phyloP scores from a whole-genome alignment of 1,139 yeast species.

The Protomyces gravidus region DNA sequence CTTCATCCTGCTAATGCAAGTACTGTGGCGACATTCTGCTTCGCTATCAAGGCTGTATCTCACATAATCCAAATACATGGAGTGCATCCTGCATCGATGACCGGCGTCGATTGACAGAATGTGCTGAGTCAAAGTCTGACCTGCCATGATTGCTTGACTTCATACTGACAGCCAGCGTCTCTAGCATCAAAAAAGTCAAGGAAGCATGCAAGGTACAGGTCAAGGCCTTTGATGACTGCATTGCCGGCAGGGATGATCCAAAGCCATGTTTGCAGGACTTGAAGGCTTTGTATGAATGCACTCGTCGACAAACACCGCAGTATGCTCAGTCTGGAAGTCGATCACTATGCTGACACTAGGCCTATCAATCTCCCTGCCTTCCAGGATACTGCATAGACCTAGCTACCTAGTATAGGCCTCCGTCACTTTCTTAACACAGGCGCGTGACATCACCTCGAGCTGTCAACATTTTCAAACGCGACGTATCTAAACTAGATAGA shows the following conservation, averaged over 20 bases:
- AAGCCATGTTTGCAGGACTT: conserved; percentile 13
- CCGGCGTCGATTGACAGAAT: conserved; percentile 19
- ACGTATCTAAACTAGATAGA: too few relatives aligned
- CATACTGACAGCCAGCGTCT: conserved; percentile 1
- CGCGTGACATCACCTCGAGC: not conserved
- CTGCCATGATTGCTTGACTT: not conserved
- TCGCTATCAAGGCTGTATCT: conserved; percentile 12
- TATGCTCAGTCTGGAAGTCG: not conserved
- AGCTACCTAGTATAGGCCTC: too few relatives aligned
- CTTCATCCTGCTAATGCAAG: not conserved
- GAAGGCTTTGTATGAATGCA: conserved; percentile 15
- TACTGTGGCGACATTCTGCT: conserved; percentile 7
- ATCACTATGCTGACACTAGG: not conserved
- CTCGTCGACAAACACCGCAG: conserved; percentile 18
- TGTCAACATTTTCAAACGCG: not conserved
- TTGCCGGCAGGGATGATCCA: conserved; percentile 5
- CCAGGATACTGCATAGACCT: not conserved
- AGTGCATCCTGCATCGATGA: conserved; percentile 7
- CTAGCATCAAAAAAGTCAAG: conserved; percentile 24
- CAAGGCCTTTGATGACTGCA: conserved; percentile 17
- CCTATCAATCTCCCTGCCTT: conserved; percentile 14
- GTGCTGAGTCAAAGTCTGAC: conserved; percentile 23
- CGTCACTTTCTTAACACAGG: too few relatives aligned
- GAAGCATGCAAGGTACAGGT: conserved; percentile 13
- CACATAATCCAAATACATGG: conserved; percentile 14